phyloP scores from a whole-genome alignment of 225 moss, liverwort and hornwort genomes.

The Asterella californica region DNA sequence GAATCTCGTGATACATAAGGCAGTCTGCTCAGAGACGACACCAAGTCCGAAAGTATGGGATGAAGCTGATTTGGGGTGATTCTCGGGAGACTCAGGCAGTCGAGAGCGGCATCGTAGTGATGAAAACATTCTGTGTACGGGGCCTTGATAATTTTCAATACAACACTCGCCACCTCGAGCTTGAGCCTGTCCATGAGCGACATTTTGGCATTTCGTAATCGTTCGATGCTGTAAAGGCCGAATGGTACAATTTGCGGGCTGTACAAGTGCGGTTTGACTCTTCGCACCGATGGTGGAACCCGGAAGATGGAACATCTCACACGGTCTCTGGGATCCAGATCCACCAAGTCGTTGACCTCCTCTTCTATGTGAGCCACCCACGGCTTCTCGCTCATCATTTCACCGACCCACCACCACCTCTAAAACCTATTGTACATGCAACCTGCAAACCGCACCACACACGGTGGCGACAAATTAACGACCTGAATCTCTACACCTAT shows the following conservation, averaged over 20 bases:
- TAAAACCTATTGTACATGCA: background rate
- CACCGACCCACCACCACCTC: background rate
- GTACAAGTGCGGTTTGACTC: slow-evolving; percentile 10
- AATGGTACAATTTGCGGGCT: slow-evolving; percentile 9
- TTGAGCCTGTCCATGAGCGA: slow-evolving; percentile 12
- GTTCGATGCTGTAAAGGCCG: background rate
- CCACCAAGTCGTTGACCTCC: slow-evolving; percentile 8
- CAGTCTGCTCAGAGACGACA: slow-evolving; percentile 6
- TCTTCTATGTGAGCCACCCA: slow-evolving; percentile 17
- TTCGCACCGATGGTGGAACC: slow-evolving; percentile 8
- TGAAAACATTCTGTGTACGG: slow-evolving; percentile 13
- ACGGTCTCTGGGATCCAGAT: slow-evolving; percentile 2
- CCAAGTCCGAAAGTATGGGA: slow-evolving; percentile 11
- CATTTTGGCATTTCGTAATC: background rate
- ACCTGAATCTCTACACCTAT: slow-evolving; percentile 1
- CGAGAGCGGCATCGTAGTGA: slow-evolving; percentile 9
- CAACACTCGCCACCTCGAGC: slow-evolving; percentile 7
- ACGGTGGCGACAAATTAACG: background rate
- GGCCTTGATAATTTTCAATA: slow-evolving; percentile 10
- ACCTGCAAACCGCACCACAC: background rate
- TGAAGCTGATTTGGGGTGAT: slow-evolving; percentile 8
- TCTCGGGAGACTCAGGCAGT: slow-evolving; percentile 4
- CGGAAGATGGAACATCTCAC: slow-evolving; percentile 10
- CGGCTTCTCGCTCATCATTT: slow-evolving; percentile 11
- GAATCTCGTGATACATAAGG: slow-evolving; percentile 14